Evolutionary conservation across 2,329 filamentous ascomycete genomes (phyloP), one percentile per base, ranked within the genome.

Genomic region (Berkeleyomyces rouxiae): DNA sequence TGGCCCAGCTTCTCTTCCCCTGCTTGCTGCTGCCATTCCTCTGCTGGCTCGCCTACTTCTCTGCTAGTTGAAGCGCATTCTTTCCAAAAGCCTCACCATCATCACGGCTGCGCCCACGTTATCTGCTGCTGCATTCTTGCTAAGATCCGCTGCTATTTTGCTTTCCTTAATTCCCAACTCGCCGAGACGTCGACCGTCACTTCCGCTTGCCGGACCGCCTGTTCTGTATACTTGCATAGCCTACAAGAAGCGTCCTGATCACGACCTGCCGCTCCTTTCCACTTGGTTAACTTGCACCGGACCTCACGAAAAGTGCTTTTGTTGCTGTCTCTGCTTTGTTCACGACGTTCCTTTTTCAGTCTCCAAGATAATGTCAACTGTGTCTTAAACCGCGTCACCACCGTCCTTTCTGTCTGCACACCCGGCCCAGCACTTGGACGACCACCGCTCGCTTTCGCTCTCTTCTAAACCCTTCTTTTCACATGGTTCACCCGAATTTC

Each of bases 1-100:
- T 70, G 69, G 61, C 66, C 65, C 23, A 23, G 23, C 23, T 23
- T 67, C 65, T 67, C 65, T 66, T 63, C 66, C 62, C 64, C 58
- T 59, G 63, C 61, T 63, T 67, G 37, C 7, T 43, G 10, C 57
- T 37, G 37, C 37, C 57, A 58, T 44, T 58, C 39, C 37, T 44
- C 43, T 58, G 16, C 16, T 39, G 23, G 43, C 57, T 58, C 39
- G 16, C 51, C 4, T 55, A 36, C 51, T 37, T 16, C 13, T 31
- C 51, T 36, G 36, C 51, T 55, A 55, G 33, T 55, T 39, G 13
- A 23, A 7, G 51, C 10, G 13, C 51, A 55, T 55, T 55, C 51
- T 55, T 55, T 36, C 51, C 36, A 55, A 55, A 36, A 16, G 33
- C 11, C 33, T 39, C 51, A 11, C 36, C 51, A n/a, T 7, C 11